Percentiles rank a stretch among this genome's conserved stretches.
phyloP scores from a whole-genome alignment of 2,329 filamentous ascomycete species.

The Apiospora koreana region DNA sequence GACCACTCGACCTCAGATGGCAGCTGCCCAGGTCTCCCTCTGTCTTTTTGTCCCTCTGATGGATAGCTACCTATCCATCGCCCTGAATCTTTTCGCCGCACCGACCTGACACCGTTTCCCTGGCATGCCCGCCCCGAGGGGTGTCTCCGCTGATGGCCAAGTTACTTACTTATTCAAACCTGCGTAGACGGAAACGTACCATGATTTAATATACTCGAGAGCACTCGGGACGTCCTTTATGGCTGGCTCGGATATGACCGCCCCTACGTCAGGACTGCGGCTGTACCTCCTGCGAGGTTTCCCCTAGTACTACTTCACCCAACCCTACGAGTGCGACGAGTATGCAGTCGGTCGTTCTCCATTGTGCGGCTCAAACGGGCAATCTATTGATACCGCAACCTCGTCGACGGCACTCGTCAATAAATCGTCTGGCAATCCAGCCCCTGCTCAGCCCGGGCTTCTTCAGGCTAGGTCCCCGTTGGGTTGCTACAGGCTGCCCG shows the following conservation, averaged over 20 bases:
- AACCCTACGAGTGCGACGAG: not conserved
- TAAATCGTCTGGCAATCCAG: not conserved
- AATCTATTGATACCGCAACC: not conserved
- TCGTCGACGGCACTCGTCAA: not conserved
- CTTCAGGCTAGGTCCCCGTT: constrained; percentile 21
- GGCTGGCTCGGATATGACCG: constrained; percentile 4
- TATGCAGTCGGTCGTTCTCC: not conserved
- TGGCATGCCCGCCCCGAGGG: not conserved
- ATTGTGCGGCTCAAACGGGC: constrained; percentile 1
- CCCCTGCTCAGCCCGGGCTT: constrained; percentile 21
- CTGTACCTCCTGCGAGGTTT: constrained; percentile 3
- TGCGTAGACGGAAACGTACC: not conserved
- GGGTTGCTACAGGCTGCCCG: constrained; percentile 23
- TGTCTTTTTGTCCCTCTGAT: too few species aligned
- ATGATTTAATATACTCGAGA: constrained; percentile 5
- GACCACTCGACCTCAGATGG: not conserved
- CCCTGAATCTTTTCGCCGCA: not conserved
- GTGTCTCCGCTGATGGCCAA: not conserved
- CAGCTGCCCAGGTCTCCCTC: not conserved
- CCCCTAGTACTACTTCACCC: not conserved
- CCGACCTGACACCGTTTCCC: not conserved
- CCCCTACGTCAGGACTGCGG: constrained; percentile 6
- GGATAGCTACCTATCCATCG: not conserved
- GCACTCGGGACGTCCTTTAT: not conserved
- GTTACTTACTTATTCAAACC: not conserved